These are phyloP conservation scores for Leishmania guyanensis DNA, from an alignment of 208 protist genomes.

Conservation along the genomic window DNA sequence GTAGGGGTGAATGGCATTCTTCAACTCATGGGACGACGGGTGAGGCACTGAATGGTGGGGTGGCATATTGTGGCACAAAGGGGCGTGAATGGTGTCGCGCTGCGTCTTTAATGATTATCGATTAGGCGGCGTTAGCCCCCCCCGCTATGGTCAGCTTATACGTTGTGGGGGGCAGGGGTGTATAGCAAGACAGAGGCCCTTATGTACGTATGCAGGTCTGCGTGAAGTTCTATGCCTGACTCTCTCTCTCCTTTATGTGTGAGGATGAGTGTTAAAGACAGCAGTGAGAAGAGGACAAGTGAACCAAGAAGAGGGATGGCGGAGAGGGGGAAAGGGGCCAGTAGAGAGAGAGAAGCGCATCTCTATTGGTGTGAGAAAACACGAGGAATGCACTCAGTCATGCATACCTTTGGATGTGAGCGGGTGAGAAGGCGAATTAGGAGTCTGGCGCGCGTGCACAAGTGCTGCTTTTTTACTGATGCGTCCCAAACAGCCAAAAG, in stretches of 20 bases:
- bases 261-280: background rate
- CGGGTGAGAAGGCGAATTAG: background rate
- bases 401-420: background rate
- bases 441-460: background rate
- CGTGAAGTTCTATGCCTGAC: background rate
- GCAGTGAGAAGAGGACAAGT: background rate
- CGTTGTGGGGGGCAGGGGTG: background rate
- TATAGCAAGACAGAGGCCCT: background rate
- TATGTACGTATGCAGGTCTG: background rate
- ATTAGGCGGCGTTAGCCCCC: background rate
- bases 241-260: background rate
- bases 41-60: background rate
- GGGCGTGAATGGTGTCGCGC: background rate
- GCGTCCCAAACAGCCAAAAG: background rate
- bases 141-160: background rate
- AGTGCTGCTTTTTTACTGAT: background rate
- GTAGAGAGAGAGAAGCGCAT: background rate
- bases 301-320: background rate
- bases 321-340: background rate
- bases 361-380: background rate
- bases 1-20: constrained; percentile 17
- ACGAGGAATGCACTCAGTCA: background rate
- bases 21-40: background rate
- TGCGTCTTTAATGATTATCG: background rate
- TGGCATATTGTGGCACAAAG: background rate